Percentiles rank a stretch among this genome's conserved stretches.
These are phyloP conservation scores for Magnolia officinalis DNA, from an alignment of 164 flowering plant genomes.

Conservation along the genomic window DNA sequence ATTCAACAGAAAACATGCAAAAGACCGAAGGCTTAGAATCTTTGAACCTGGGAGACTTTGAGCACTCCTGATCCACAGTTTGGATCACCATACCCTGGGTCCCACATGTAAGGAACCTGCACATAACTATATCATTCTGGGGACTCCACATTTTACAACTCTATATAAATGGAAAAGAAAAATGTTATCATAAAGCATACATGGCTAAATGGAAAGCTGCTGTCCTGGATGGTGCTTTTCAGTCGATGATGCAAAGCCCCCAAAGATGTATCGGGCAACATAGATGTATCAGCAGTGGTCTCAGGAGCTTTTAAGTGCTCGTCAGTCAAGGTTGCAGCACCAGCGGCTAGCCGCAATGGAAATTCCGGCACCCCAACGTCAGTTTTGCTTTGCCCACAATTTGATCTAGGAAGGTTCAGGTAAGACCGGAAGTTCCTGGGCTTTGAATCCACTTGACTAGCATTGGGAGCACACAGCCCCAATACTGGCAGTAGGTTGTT, in stretches of 20 bases:
- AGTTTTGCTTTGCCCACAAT: slow-evolving; percentile 33
- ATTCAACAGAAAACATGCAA: background rate
- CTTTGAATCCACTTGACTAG: slow-evolving; percentile 43
- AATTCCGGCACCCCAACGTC: slow-evolving; percentile 50
- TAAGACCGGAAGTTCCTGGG: slow-evolving; percentile 28
- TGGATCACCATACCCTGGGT: background rate
- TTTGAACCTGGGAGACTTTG: background rate
- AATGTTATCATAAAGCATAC: slow-evolving; percentile 33
- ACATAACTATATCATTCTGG: background rate
- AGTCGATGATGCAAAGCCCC: slow-evolving; percentile 30
- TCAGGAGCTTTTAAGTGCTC: slow-evolving; percentile 35
- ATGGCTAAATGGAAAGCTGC: slow-evolving; percentile 37
- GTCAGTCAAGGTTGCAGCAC: slow-evolving; percentile 33
- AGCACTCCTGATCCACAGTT: background rate
- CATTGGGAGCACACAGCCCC: slow-evolving; percentile 92
- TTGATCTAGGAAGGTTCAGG: slow-evolving; percentile 27
- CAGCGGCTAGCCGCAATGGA: slow-evolving; percentile 50
- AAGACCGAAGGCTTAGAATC: background rate
- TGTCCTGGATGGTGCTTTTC: slow-evolving; percentile 30
- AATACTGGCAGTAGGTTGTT: slow-evolving; percentile 66
- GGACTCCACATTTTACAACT: background rate
- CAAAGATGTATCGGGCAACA: slow-evolving; percentile 29
- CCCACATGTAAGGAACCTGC: background rate
- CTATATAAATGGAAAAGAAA: background rate
- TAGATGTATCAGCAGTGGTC: slow-evolving; percentile 25